Evolutionary conservation across 1,284 basidiomycete species (phyloP).

Genomic region (Macrocystidia cucumis): DNA sequence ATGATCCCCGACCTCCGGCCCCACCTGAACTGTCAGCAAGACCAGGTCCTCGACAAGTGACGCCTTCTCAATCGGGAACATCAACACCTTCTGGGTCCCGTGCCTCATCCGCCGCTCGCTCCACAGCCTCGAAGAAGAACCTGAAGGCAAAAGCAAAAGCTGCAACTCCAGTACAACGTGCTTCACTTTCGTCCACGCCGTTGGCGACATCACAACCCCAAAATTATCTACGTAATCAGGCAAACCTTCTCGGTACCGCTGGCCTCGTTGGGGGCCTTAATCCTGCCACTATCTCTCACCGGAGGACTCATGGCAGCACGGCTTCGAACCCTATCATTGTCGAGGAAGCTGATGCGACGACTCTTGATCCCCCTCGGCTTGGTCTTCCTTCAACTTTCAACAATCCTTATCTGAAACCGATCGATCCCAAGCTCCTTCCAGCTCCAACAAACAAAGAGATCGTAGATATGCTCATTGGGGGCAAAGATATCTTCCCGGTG

Average conservation of each 20-base stretch:
- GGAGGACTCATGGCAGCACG: slow-evolving; percentile 36
- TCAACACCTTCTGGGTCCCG: slow-evolving; percentile 10
- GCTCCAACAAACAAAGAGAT: slow-evolving; percentile 48
- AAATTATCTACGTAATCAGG: slow-evolving; percentile 66
- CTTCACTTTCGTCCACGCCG: too few relatives aligned
- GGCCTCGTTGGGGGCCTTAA: slow-evolving; percentile 60
- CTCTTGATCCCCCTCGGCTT: slow-evolving; percentile 21
- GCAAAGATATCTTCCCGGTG: slow-evolving; percentile 62
- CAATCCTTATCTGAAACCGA: slow-evolving; percentile 10
- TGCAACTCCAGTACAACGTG: slow-evolving; percentile 18
- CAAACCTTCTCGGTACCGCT: slow-evolving; percentile 60
- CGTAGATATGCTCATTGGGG: slow-evolving; percentile 45
- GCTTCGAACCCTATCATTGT: slow-evolving; percentile 60
- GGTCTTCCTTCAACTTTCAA: slow-evolving; percentile 12
- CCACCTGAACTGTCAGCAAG: slow-evolving; percentile 5
- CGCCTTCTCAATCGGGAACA: slow-evolving; percentile 9
- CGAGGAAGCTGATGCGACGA: slow-evolving; percentile 54
- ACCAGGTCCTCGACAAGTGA: slow-evolving; percentile 6
- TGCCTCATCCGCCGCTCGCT: slow-evolving; percentile 14
- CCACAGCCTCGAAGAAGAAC: slow-evolving; percentile 14
- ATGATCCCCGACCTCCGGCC: slow-evolving; percentile 32
- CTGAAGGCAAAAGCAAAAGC: slow-evolving; percentile 16
- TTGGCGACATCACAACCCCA: slow-evolving; percentile 55
- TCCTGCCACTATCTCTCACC: slow-evolving; percentile 38
- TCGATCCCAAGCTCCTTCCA: slow-evolving; percentile 32